Conservation (phyloP, 2,329 filamentous ascomycete genomes). For the Colletotrichum musae region DNA sequence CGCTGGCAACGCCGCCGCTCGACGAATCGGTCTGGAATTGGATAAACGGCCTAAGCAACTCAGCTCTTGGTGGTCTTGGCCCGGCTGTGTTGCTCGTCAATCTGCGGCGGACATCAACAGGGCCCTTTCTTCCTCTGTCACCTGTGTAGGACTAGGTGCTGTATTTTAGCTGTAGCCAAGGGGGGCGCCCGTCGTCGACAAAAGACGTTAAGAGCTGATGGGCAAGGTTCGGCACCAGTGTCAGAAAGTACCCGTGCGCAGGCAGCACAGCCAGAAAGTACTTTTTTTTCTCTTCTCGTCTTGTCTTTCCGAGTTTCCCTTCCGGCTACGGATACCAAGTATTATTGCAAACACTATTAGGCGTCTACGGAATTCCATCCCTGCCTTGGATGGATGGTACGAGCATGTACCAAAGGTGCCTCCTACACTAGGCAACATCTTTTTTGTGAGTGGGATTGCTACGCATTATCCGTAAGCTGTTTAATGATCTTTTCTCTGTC, state of each 20-base stretch:
- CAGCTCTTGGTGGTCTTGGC: conserved; percentile 27
- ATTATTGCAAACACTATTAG: too few species aligned
- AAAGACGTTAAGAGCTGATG: not conserved
- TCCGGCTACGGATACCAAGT: too few species aligned
- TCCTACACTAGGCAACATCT: not conserved
- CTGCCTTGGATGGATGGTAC: not conserved
- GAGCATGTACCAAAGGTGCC: too few species aligned
- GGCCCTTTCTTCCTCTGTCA: not conserved
- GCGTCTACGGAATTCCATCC: conserved; percentile 26
- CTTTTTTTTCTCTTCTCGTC: not conserved
- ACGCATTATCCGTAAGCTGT: too few species aligned
- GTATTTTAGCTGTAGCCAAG: too few species aligned
- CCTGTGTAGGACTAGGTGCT: too few species aligned
- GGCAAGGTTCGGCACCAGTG: conserved; percentile 37
- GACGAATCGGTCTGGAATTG: conserved; percentile 1
- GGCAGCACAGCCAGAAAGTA: conserved; percentile 23
- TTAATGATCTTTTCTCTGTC: too few species aligned
- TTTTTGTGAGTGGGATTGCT: not conserved
- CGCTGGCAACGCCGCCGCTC: conserved; percentile 10
- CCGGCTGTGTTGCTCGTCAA: conserved; percentile 22
- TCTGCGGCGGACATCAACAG: conserved; percentile 10
- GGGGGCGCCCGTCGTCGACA: too few species aligned
- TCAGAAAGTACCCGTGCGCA: conserved; percentile 39
- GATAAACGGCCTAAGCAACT: conserved; percentile 20
- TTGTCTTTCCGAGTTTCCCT: not conserved